phyloP scores from a whole-genome alignment of 768 basidiomycete genomes.

The Amanita rimosa region DNA sequence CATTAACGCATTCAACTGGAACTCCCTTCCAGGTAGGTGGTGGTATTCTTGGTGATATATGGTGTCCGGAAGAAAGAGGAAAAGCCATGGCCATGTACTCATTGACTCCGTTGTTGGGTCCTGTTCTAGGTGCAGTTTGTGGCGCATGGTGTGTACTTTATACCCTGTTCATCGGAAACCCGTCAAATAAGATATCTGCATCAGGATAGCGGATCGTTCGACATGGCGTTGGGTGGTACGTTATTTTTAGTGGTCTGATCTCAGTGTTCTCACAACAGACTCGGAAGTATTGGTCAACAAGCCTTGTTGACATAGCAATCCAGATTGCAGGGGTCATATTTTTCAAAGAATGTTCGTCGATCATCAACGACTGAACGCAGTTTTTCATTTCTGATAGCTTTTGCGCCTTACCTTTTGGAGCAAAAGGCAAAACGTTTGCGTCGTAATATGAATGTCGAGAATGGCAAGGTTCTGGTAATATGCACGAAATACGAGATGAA shows the following conservation, averaged over 20 bases:
- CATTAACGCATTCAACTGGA: slow-evolving; percentile 7
- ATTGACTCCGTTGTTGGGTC: slow-evolving; percentile 54
- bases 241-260: slow-evolving; percentile 2
- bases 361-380: slow-evolving; percentile 11
- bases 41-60: slow-evolving; percentile 52
- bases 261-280: background rate
- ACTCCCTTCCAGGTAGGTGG: slow-evolving; percentile 35
- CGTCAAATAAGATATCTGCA: background rate
- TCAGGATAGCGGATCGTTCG: slow-evolving; percentile 45
- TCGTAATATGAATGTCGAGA: slow-evolving; percentile 35
- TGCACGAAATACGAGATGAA: slow-evolving; percentile 35
- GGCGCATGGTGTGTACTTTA: slow-evolving; percentile 21
- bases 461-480: slow-evolving; percentile 23
- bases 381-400: slow-evolving; percentile 25
- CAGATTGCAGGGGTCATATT: slow-evolving; percentile 45
- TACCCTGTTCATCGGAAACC: no score
- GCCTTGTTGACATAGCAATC: slow-evolving; percentile 40
- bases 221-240: slow-evolving; percentile 68
- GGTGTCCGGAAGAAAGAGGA: slow-evolving; percentile 50
- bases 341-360: slow-evolving; percentile 47
- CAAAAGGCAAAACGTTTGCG: slow-evolving; percentile 38
- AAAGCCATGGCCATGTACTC: slow-evolving; percentile 54
- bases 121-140: slow-evolving; percentile 50
- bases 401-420: slow-evolving; percentile 31
- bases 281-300: slow-evolving; percentile 54